Evolutionary conservation across 129 eudicot species (phyloP).

Genomic region (Calendula officinalis): DNA sequence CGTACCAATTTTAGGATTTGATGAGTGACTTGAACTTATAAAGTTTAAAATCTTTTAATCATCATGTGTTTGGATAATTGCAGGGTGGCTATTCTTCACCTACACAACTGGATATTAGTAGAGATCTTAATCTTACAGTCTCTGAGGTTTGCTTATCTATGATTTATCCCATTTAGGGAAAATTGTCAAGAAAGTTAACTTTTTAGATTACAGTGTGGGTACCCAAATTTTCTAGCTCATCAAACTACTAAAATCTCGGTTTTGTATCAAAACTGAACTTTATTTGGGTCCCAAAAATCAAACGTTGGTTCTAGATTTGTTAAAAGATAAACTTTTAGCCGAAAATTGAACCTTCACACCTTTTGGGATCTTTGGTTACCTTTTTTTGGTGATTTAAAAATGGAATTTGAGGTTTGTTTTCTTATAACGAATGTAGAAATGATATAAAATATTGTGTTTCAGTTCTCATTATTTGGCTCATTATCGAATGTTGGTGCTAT

Average conservation of each 20-base stretch:
- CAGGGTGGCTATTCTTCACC: slow-evolving; percentile 87
- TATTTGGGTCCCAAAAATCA: too few relatives aligned
- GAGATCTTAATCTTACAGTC: slow-evolving; percentile 62
- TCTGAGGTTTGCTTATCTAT: slow-evolving; percentile 54
- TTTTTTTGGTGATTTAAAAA: not conserved
- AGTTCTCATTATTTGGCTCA: slow-evolving; percentile 91
- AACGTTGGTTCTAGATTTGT: too few relatives aligned
- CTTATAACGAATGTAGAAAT: not conserved
- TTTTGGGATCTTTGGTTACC: not conserved
- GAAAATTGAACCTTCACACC: too few relatives aligned
- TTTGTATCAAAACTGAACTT: too few relatives aligned
- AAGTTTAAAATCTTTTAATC: too few relatives aligned
- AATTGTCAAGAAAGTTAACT: not conserved
- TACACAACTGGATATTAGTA: slow-evolving; percentile 57
- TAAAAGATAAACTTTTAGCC: too few relatives aligned
- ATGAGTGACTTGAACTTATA: too few relatives aligned
- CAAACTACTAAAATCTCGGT: too few relatives aligned
- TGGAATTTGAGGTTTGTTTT: not conserved
- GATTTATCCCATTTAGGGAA: not conserved
- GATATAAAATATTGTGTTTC: slow-evolving; percentile 22
- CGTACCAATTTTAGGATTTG: too few relatives aligned
- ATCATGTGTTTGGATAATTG: slow-evolving; percentile 1
- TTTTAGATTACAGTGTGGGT: too few relatives aligned
- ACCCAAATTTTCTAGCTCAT: too few relatives aligned
- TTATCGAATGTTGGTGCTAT: slow-evolving; percentile 94